Evolutionary conservation across 2,329 filamentous ascomycete species (phyloP).

Genomic region (Rhynchosporium graminicola): DNA sequence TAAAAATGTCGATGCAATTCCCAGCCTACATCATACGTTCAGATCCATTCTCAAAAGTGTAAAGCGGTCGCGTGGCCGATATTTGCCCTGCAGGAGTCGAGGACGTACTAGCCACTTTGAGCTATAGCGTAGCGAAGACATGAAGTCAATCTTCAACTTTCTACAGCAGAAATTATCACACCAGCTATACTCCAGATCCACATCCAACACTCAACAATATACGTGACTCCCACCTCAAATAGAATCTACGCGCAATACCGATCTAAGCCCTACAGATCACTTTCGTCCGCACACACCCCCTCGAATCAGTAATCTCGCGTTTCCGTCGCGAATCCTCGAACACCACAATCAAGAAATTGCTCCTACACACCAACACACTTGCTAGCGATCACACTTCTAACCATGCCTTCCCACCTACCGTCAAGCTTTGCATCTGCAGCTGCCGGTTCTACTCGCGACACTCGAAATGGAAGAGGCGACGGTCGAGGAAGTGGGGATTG

Average conservation of each 20-base stretch:
- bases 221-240: conserved; percentile 13
- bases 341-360: conserved; percentile 17
- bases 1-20: background rate
- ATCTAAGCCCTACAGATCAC: background rate
- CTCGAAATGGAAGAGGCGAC: conserved; percentile 59
- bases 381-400: conserved; percentile 27
- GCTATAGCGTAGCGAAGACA: background rate
- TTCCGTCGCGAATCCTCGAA: conserved; percentile 21
- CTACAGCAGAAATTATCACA: conserved; percentile 9
- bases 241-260: conserved; percentile 9
- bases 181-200: conserved; percentile 1
- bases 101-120: background rate
- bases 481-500: conserved; percentile 68
- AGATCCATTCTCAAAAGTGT: too few species aligned
- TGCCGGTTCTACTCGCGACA: conserved; percentile 64
- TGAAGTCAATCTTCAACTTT: conserved; percentile 12
- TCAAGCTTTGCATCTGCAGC: conserved; percentile 84
- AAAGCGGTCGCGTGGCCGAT: background rate
- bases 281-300: background rate
- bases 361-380: conserved; percentile 18
- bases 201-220: conserved; percentile 9
- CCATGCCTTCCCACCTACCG: conserved; percentile 73
- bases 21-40: too few species aligned
- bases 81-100: conserved; percentile 8
- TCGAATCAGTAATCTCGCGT: conserved; percentile 12